Conservation (phyloP, 257 asterid species). For the Nicotiana noctiflora region DNA sequence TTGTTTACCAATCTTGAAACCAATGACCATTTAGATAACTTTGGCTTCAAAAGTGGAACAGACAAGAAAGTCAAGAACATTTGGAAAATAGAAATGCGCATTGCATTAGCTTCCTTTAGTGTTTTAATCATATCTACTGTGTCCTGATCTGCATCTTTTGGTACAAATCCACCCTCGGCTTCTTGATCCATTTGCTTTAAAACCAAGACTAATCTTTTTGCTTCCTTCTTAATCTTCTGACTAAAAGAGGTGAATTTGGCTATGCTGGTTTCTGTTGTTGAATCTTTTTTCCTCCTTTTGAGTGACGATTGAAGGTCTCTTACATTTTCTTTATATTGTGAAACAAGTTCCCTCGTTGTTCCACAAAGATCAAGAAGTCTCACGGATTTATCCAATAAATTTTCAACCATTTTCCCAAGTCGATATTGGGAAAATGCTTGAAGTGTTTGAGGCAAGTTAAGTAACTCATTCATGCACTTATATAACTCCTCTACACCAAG, state of each 20-base stretch:
- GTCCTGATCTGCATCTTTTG: slow-evolving; percentile 1
- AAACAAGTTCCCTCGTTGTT: slow-evolving; percentile 7
- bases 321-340: slow-evolving; percentile 8
- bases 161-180: background rate
- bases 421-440: slow-evolving; percentile 14
- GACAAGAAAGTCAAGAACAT: slow-evolving; percentile 19
- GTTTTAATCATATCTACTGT: background rate
- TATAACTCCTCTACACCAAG: slow-evolving; percentile 14
- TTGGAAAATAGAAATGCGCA: slow-evolving; percentile 3
- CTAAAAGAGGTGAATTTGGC: slow-evolving; percentile 10
- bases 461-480: slow-evolving; percentile 12
- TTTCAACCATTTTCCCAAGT: slow-evolving; percentile 12
- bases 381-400: slow-evolving; percentile 8
- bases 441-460: slow-evolving; percentile 22
- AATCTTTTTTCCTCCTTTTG: slow-evolving; percentile 18
- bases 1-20: slow-evolving; percentile 26
- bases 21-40: slow-evolving; percentile 31
- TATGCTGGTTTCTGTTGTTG: slow-evolving; percentile 6
- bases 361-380: slow-evolving; percentile 19
- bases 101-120: background rate
- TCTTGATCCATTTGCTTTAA: background rate
- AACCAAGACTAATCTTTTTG: background rate
- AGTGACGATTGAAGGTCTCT: slow-evolving; percentile 15
- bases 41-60: slow-evolving; percentile 19
- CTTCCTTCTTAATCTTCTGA: slow-evolving; percentile 1